Evolutionary conservation across 805 yeast species (phyloP).

Genomic region (Dipodascus albidus): DNA sequence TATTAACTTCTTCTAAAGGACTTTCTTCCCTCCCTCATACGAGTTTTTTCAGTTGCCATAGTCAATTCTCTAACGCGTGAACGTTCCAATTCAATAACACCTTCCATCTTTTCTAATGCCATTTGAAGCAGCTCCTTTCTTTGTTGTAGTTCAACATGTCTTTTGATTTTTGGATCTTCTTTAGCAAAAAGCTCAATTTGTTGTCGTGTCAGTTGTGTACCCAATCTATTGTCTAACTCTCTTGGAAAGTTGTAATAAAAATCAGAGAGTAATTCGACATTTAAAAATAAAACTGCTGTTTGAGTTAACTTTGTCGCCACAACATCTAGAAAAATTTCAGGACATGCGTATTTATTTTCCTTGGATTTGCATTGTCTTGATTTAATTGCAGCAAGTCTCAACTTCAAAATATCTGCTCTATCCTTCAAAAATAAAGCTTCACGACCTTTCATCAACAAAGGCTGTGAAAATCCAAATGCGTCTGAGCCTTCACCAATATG

Average conservation of each 20-base stretch:
- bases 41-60: not conserved
- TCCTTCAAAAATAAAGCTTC: constrained; percentile 74
- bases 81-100: constrained; percentile 58
- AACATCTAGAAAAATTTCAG: constrained; percentile 86
- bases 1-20: not conserved
- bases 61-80: constrained; percentile 3
- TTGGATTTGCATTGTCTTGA: constrained; percentile 66
- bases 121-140: constrained; percentile 79
- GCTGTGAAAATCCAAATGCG: constrained; percentile 73
- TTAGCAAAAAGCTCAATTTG: constrained; percentile 85
- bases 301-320: constrained; percentile 86
- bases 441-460: constrained; percentile 63
- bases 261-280: constrained; percentile 88
- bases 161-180: constrained; percentile 83
- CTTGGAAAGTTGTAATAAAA: constrained; percentile 95
- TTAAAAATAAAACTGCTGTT: constrained; percentile 84
- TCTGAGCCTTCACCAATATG: constrained; percentile 38
- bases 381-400: constrained; percentile 68
- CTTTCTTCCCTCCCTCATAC: not conserved
- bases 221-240: constrained; percentile 70
- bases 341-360: constrained; percentile 81
- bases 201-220: constrained; percentile 50
- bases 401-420: constrained; percentile 53
- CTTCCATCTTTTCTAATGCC: constrained; percentile 77
- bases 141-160: constrained; percentile 88